These are phyloP conservation scores for Warburgia ugandensis DNA, from an alignment of 164 flowering plant species.

Conservation along the genomic window DNA sequence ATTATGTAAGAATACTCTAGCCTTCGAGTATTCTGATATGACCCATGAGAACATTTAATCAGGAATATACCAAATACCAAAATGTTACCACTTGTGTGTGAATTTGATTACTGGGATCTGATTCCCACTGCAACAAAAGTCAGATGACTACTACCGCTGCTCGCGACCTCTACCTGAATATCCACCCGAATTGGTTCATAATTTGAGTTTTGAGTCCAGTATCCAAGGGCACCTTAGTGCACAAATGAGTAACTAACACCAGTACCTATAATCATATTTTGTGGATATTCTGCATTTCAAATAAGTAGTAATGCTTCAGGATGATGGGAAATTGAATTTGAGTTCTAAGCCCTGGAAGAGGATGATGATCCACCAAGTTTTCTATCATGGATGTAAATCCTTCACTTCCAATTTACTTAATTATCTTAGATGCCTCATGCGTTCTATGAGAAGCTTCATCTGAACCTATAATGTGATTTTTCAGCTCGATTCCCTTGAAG, in stretches of 20 bases:
- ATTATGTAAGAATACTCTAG: slow-evolving; percentile 24
- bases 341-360: background rate
- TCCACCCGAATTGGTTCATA: background rate
- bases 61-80: background rate
- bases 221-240: too few relatives aligned
- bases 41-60: background rate
- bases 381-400: background rate
- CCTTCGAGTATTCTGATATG: background rate
- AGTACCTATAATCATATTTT: too few relatives aligned
- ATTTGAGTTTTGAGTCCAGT: too few relatives aligned
- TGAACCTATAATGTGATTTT: slow-evolving; percentile 4
- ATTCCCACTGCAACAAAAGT: background rate
- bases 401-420: background rate
- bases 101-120: background rate
- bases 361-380: background rate
- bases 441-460: background rate
- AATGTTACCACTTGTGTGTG: background rate
- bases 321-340: background rate
- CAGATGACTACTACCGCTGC: too few relatives aligned
- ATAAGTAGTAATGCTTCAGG: background rate
- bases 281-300: background rate
- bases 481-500: slow-evolving; percentile 70
- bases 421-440: background rate
- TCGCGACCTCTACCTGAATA: background rate
- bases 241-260: too few relatives aligned